Base-by-base conservation (phyloP, 441 rosid species). In the Codiaeum variegatum region DNA sequence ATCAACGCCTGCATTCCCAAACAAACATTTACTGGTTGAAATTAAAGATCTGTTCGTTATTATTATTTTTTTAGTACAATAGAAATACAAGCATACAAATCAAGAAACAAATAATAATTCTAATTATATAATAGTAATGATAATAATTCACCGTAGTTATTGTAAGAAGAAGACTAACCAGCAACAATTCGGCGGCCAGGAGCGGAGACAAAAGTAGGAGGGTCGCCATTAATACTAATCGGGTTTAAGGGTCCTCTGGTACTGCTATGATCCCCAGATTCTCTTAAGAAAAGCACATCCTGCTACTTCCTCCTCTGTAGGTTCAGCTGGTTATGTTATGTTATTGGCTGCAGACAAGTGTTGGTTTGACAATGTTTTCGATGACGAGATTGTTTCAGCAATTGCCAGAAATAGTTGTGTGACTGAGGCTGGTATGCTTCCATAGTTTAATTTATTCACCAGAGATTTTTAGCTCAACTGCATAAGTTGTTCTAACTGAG, bases 171-270 rank as follows among this genome's bases (percentile, higher is more conserved):
- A 60, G 28, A 78, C 75, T 52, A 71, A 91, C 97, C 96, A 47
- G 98, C 98, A 55, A 91, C 82, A 26, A 94, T 89, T 66, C 98
- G 97, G 63, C 97, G 96, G 76, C 82, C 83, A 65, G 98, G 98
- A 65, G 97, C 98, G 70, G 97, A 94, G 24, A 91, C 95, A 66
- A 82, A 90, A 78, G 96, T 91, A 70, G 97, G 93, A 77, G 96
- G 92, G 71, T 85, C 88, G 75, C 98, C 98, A 67, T 67, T 84
- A 60, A 85, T 75, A 60, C 87, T 85, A 42, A 94, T 85, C n/a
- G 98, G 94, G 75, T 86, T 86, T 70, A 82, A 82, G 70, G 87
- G 55, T 3, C 69, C 64, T 66, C 68, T 72, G 36, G 60, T 21
- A 54, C 66, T 52, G 10, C 73, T 60, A 81, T 77, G 91, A 92